Base-by-base conservation (phyloP, 495 filamentous ascomycete species). In the Aeminium ludgeri region DNA sequence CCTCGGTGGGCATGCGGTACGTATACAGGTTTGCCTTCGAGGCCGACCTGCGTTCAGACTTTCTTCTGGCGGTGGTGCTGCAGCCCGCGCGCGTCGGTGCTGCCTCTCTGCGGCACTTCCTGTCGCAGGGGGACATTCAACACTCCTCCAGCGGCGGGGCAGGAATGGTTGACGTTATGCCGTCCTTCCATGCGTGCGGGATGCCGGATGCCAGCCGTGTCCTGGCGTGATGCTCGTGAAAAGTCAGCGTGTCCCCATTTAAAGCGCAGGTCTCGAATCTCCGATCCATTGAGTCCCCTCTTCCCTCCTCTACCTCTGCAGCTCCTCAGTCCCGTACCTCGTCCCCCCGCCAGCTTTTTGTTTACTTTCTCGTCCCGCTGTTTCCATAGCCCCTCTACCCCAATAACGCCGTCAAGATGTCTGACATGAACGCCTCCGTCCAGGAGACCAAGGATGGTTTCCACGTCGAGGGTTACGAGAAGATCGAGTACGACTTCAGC, bases 401-500 rank as follows among this genome's bases (percentile, higher is more conserved):
- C 38, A 25, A n/a, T 8, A 25, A 25, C 23, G 23, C 23, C 23
- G 23, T 8, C 52, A 62, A 38, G 34, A 77, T 78, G 72, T 77
- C 73, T 28, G 69, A 78, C 49, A 59, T 78, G 18, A 67, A 62
- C 30, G 74, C 74, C 17, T 65, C 61, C 11, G 74, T 78, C 40
- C 33, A 56, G 10, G 62, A 71, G 55, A 46, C 39, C 30, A 74
- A 68, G 23, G 59, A 62, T 36, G 73, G 72, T 15, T 76, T 76
- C 53, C 69, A 73, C 39, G 72, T 78, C 36, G 65, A 68, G 41
- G 74, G 74, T 19, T 73, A 72, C 45, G 74, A 77, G 58, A 78
- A 72, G 53, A 76, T 78, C 48, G 65, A 70, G 38, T 78, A 78
- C 52, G 73, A 76, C 46, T 78, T 79, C 56, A 65, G 67, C 20